Conservation (phyloP, 2,329 filamentous ascomycete species). For the Ophiostoma ulmi region DNA sequence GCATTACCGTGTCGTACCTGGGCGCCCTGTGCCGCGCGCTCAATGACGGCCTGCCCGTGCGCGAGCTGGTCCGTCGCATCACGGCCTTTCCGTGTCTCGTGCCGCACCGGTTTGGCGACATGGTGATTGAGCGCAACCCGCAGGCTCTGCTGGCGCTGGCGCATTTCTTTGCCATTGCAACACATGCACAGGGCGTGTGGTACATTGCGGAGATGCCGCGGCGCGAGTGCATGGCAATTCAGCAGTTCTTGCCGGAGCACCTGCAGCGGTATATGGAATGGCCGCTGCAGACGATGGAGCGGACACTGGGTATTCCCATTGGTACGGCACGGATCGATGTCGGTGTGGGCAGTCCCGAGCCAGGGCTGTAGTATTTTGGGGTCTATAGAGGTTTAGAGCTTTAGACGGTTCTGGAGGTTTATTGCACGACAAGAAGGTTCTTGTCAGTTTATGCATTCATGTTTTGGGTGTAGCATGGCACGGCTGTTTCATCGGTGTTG, state of each 20-base stretch:
- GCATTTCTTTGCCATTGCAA: conserved; percentile 8
- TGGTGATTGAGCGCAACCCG: background rate
- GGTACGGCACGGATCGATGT: conserved; percentile 1
- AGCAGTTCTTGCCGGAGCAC: background rate
- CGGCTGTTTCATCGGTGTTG: background rate
- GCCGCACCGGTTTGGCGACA: background rate
- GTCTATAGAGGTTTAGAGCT: background rate
- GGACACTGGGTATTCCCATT: background rate
- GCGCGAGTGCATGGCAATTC: conserved; percentile 9
- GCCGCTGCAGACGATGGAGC: background rate
- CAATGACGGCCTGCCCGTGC: background rate
- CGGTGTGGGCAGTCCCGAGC: background rate
- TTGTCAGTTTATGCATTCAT: too few relatives aligned
- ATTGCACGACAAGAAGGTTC: too few relatives aligned
- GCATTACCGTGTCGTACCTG: background rate
- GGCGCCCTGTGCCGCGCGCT: background rate
- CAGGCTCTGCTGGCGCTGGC: conserved; percentile 15
- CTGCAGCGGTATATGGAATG: conserved; percentile 5
- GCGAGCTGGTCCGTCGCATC: background rate
- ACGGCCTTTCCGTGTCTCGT: background rate
- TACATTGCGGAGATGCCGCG: conserved; percentile 4
- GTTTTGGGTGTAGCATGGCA: background rate
- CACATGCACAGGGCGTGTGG: background rate
- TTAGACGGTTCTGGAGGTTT: too few relatives aligned
- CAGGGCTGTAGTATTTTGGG: background rate